Evolutionary conservation across 208 protist genomes (phyloP).

Genomic region (Acanthamoeba castellanii): DNA sequence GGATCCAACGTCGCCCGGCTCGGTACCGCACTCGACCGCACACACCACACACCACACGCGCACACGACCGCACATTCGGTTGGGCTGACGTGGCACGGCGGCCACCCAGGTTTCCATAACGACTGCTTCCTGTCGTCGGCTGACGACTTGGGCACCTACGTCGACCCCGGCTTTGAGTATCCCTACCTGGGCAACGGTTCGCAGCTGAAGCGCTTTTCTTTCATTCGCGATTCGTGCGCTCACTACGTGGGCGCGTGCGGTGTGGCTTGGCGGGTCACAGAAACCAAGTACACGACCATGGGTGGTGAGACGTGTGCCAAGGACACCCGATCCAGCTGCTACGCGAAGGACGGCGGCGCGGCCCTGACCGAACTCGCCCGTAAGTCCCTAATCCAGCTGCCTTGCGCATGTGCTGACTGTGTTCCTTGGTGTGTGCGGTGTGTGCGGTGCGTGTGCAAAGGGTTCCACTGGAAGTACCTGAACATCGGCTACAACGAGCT

Average conservation of each 20-base stretch:
- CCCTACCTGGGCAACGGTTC: constrained; percentile 20
- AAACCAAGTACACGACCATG: background rate
- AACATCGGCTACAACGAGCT: background rate
- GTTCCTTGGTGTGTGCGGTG: background rate
- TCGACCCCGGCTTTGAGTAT: background rate
- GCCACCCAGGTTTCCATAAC: background rate
- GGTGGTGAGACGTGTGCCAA: constrained; percentile 6
- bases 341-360: background rate
- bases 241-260: no score
- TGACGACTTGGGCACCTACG: background rate
- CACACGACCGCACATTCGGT: no score
- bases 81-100: no score
- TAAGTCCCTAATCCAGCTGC: background rate
- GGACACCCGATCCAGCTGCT: background rate
- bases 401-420: background rate
- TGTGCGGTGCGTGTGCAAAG: background rate
- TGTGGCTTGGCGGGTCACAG: background rate
- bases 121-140: background rate
- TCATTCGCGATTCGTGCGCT: no score
- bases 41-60: no score
- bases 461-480: constrained; percentile 18
- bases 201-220: background rate
- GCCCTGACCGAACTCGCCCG: constrained; percentile 9
- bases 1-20: background rate
- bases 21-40: background rate